Conservation (phyloP, 805 yeast species). For the Schwanniomyces vanrijiae region DNA sequence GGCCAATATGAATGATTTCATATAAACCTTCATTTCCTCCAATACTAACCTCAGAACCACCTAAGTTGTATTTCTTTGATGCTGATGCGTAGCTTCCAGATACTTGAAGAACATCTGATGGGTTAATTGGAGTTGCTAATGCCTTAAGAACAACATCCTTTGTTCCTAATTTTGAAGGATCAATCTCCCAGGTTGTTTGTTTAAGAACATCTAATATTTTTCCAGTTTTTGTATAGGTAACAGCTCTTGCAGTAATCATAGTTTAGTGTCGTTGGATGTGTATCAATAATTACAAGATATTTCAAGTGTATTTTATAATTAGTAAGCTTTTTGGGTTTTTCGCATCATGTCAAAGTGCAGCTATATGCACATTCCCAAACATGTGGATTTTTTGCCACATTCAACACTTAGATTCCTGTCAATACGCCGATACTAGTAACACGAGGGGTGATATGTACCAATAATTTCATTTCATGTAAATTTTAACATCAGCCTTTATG, state of each 20-base stretch:
- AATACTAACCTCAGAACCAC: slow-evolving; percentile 55
- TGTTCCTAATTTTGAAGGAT: slow-evolving; percentile 16
- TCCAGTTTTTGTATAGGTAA: slow-evolving; percentile 22
- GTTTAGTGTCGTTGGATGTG: too few relatives aligned
- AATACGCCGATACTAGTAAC: too few relatives aligned
- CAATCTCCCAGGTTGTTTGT: slow-evolving; percentile 21
- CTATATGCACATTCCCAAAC: too few relatives aligned
- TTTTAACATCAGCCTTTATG: too few relatives aligned
- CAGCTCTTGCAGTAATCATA: slow-evolving; percentile 21
- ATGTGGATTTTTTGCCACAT: too few relatives aligned
- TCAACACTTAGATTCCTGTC: too few relatives aligned
- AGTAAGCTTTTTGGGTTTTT: too few relatives aligned
- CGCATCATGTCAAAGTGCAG: too few relatives aligned
- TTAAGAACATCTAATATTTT: slow-evolving; percentile 18
- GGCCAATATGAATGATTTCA: slow-evolving; percentile 66
- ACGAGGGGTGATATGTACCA: too few relatives aligned
- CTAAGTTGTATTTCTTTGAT: slow-evolving; percentile 55
- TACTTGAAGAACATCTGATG: slow-evolving; percentile 83
- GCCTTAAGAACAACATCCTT: slow-evolving; percentile 60
- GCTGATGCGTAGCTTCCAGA: slow-evolving; percentile 84
- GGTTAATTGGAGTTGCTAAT: slow-evolving; percentile 84
- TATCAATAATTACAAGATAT: too few relatives aligned
- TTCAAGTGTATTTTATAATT: too few relatives aligned
- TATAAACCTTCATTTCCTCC: slow-evolving; percentile 92
- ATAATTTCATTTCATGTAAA: too few relatives aligned